Evolutionary conservation across 2,329 filamentous ascomycete species (phyloP), one percentile per base, ranked within the genome.

Genomic region (Eurotiales sp.): DNA sequence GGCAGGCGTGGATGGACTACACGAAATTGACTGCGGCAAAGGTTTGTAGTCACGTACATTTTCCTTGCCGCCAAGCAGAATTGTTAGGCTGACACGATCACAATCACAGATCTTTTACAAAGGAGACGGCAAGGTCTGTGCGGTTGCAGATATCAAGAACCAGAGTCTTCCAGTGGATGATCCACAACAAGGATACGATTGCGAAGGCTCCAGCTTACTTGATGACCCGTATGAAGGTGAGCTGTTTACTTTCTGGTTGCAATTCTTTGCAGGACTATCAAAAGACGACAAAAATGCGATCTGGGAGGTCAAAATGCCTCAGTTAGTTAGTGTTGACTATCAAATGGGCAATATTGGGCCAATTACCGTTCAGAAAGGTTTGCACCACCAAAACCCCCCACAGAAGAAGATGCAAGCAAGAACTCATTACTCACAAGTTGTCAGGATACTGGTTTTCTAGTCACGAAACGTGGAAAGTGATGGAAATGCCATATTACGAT

Each of bases 151-250:
- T 4, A 66, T 74, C 32, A 60, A 56, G 2, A 60, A 73, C 43
- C 69, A 73, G 56, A 57, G 57, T 2, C 59, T 69, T 1, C 56
- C 63, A 0, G 60, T 71, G 21, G 45, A 60, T 25, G 52, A 63
- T 30, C 58, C 58, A 8, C 45, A 53, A 11, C 64, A 67, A 53
- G 55, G 41, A 1, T 74, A 74, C 55, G 54, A 58, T 29, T 74
- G 72, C 50, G 70, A 74, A 53, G 63, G 60, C 29, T 57, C 51
- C 4, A 58, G 56, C 0, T 60, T 61, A 15, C 61, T 75, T 2
- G 66, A 75, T 39, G 72, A 74, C 46, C 72, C 72, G 1, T 74
- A 72, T 40, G 72, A 75, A 52, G 72, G 72, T 39, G 72, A 75
- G 54, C 63, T 74, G 0, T 66, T 75, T 30, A 69, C 69, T 0